Evolutionary conservation across 345 rosid species (phyloP), one percentile per base, ranked within the genome.

Genomic region (Eutrema japonicum): DNA sequence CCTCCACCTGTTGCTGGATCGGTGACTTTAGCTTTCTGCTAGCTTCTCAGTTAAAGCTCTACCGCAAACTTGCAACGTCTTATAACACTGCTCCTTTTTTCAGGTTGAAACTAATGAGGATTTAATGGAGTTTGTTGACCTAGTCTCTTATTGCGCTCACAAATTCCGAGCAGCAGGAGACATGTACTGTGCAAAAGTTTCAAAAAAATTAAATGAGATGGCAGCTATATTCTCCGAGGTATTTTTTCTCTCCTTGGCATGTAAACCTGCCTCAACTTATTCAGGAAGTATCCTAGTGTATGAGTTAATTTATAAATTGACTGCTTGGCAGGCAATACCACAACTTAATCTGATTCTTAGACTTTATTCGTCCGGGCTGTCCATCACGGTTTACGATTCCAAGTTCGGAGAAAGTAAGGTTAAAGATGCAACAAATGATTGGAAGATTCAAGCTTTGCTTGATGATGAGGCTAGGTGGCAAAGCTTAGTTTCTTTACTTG

Each of bases 321-420:
- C 50, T 49, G 40, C 45, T 75, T 77, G 85, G 73, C 90, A 95
- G 99, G 87, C 74, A 38, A 50, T 65, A 53, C 71, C 70, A 29
- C 92, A 88, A 26, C n/a, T 81, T 63, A 76, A 76, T 79, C 63
- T 82, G 70, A 83, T 89, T 76, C 64, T 95, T 73, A 81, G 81
- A 78, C 89, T 95, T 64, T 95, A 92, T 81, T 84, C 96, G 10
- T 49, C 76, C 10, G 93, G 93, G 47, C 68, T 92, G 82, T 79
- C 78, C 54, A 52, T 85, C 36, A 68, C 66, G 14, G 77, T 76
- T 66, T 66, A 42, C 18, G 72, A 76, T 68, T 41, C 78, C 59
- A 82, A 84, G 69, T 65, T 52, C 11, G 66, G 48, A 77, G 56
- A 22, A 49, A 60, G 71, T 76, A 86, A 82, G 76, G 65, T 33